A percentile compares a stretch with the other conserved stretches of the same genome.
phyloP scores from a whole-genome alignment of 2,329 filamentous ascomycete species.

The Harringtonia aguacate region DNA sequence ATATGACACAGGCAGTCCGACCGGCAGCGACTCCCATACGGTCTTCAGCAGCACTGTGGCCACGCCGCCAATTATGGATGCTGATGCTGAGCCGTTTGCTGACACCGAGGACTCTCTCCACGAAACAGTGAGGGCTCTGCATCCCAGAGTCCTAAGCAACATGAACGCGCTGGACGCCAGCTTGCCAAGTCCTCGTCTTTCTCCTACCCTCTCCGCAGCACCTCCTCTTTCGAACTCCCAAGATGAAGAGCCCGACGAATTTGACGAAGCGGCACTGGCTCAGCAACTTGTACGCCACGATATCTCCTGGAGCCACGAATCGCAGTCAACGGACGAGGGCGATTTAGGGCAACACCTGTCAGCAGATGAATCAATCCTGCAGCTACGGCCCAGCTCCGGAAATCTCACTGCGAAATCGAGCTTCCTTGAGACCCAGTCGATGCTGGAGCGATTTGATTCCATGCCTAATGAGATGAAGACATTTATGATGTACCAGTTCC shows the following conservation, averaged over 20 bases:
- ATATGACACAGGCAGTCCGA: slow-evolving; percentile 40
- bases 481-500: slow-evolving; percentile 92
- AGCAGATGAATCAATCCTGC: not conserved
- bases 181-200: slow-evolving; percentile 87
- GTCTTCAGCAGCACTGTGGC: slow-evolving; percentile 55
- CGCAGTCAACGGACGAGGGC: slow-evolving; percentile 28
- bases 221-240: slow-evolving; percentile 31
- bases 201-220: slow-evolving; percentile 73
- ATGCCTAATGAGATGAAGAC: slow-evolving; percentile 88
- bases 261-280: slow-evolving; percentile 24
- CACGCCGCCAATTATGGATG: slow-evolving; percentile 66
- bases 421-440: slow-evolving; percentile 69
- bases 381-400: slow-evolving; percentile 10
- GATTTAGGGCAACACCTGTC: slow-evolving; percentile 13
- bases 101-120: slow-evolving; percentile 39
- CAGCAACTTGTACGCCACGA: slow-evolving; percentile 22
- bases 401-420: slow-evolving; percentile 22
- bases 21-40: slow-evolving; percentile 44
- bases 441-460: slow-evolving; percentile 83
- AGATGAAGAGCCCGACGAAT: slow-evolving; percentile 34
- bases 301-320: slow-evolving; percentile 25
- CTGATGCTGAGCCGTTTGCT: slow-evolving; percentile 52
- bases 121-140: slow-evolving; percentile 33
- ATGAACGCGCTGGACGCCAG: slow-evolving; percentile 77
- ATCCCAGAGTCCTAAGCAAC: slow-evolving; percentile 50